Base-by-base conservation (phyloP, 352 stramenopile genomes). In the Phytophthora pluvialis region DNA sequence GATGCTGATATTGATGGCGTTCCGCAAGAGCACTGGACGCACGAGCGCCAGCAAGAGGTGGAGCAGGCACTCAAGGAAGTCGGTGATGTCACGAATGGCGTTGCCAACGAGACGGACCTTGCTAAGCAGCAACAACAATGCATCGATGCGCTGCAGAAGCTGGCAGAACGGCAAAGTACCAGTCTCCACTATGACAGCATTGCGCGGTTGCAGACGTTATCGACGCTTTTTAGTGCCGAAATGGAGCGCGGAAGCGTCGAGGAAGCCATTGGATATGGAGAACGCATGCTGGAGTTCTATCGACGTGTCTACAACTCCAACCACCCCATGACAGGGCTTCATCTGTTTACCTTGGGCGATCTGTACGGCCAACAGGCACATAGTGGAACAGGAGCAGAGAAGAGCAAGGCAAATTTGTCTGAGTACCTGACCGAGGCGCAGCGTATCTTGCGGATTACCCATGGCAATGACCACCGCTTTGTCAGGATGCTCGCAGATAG, bases 311-410 rank as follows among this genome's bases (percentile, higher is more conserved):
- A 93, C 49, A 66, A 68, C 25, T n/a, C 28, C 21, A 86, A 79
- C 50, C 84, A 93, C 54, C 76, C 84, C 10, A 81, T 93, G 65
- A 67, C 68, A 0, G 82, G 78, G 1, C 64, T 93, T 26, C 83
- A 93, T 56, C 38, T 85, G 31, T 90, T 89, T 60, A 90, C 83
- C 3, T 60, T 93, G 9, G 83, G 83, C 4, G 83, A 93, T 60
- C 64, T 89, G 16, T 72, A 72, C 12, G 43, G 44, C 25, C 67
- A 80, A 45, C 31, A 64, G 45, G 28, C 38, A n/a, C 16, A 61
- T 36, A 35, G 29, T 32, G 48, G 47, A 47, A 52, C 49, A 26
- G 49, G 25, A 52, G 8, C 39, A 16, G 48, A 52, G 11, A 33
- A 53, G 48, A 55, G 46, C 48, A 48, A 60, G 6, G 15, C 31